Conservation (phyloP, 352 stramenopile genomes). For the Pythium pyrilobum region DNA sequence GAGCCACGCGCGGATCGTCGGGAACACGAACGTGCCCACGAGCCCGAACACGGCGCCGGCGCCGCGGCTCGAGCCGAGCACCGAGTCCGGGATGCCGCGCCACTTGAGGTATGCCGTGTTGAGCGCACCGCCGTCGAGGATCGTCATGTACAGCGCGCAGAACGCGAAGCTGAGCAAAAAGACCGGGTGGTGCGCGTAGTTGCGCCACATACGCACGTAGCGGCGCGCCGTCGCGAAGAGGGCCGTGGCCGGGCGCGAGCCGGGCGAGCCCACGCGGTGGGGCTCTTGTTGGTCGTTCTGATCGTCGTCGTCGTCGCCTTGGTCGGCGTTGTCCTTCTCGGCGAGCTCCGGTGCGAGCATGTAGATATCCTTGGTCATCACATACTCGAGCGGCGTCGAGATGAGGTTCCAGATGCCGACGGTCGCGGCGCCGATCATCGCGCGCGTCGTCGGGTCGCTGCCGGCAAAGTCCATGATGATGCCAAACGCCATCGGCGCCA, state of each 20-base stretch:
- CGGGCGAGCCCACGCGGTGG: too few species aligned
- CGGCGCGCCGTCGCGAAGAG: background rate
- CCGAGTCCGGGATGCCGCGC: constrained; percentile 19
- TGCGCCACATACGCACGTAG: constrained; percentile 16
- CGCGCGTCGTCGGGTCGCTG: constrained; percentile 47
- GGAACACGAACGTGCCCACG: constrained; percentile 21
- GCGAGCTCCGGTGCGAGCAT: constrained; percentile 40
- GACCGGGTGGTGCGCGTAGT: constrained; percentile 13
- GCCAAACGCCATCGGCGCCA: constrained; percentile 67
- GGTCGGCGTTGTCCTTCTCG: constrained; percentile 17
- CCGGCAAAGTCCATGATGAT: constrained; percentile 80
- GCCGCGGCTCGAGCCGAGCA: constrained; percentile 14
- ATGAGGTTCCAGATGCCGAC: constrained; percentile 79
- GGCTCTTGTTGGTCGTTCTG: background rate
- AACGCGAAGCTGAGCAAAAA: constrained; percentile 22
- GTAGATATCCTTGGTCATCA: constrained; percentile 69
- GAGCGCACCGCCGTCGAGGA: constrained; percentile 16
- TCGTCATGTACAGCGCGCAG: constrained; percentile 22
- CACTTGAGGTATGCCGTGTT: constrained; percentile 26
- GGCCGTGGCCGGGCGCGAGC: background rate
- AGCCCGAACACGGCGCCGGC: constrained; percentile 13
- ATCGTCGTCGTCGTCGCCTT: constrained; percentile 15
- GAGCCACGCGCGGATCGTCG: constrained; percentile 9
- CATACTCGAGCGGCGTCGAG: constrained; percentile 71
- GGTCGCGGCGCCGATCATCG: constrained; percentile 52